phyloP scores from a whole-genome alignment of 345 rosid species.

The Acer negundo region DNA sequence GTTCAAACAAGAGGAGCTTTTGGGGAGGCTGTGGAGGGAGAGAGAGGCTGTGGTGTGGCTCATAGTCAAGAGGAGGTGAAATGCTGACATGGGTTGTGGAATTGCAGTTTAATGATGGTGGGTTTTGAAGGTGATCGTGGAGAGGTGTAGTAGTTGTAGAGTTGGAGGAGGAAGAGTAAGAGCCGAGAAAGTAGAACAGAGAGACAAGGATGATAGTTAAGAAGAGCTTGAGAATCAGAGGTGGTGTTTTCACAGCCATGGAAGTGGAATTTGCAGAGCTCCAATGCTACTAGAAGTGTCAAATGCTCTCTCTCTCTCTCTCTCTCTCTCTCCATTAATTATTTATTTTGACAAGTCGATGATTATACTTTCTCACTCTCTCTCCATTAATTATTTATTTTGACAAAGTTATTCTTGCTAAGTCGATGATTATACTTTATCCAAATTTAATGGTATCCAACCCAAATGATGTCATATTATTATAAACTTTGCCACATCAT shows the following conservation, averaged over 20 bases:
- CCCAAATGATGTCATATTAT: no score
- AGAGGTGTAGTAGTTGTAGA: neutral
- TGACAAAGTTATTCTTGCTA: no score
- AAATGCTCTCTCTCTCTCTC: no score
- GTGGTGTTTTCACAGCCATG: conserved; percentile 3
- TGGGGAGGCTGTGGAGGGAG: conserved; percentile 23
- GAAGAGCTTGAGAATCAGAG: conserved; percentile 14
- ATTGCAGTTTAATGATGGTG: conserved; percentile 24
- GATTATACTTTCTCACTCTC: no score
- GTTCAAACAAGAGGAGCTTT: conserved; percentile 24
- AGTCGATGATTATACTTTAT: no score
- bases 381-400: no score
- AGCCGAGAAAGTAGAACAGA: conserved; percentile 39
- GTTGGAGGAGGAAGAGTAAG: conserved; percentile 19
- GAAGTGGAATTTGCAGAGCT: neutral
- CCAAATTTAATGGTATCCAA: no score
- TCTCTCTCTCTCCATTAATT: no score
- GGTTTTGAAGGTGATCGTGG: neutral
- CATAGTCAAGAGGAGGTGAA: conserved; percentile 36
- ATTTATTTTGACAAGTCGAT: no score
- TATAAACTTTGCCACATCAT: no score
- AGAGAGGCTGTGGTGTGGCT: conserved; percentile 40
- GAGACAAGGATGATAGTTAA: conserved; percentile 23
- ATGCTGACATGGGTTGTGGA: conserved; percentile 9
- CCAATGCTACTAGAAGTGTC: neutral